Conservation (phyloP, 2,329 filamentous ascomycete genomes). For the Tolypocladium amazonense region DNA sequence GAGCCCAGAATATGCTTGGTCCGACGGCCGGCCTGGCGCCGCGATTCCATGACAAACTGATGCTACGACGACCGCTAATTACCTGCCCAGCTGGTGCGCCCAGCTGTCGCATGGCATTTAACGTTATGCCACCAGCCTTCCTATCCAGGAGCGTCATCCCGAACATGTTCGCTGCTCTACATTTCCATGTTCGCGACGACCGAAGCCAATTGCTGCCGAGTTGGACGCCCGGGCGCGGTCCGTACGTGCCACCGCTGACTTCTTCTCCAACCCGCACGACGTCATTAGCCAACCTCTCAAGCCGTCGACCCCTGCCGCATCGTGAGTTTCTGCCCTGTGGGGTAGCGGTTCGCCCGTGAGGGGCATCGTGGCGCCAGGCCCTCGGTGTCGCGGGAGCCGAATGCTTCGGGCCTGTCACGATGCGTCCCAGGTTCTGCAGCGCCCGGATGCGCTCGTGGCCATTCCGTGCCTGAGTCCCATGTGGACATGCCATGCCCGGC, state of each 20-base stretch:
- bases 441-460: not conserved
- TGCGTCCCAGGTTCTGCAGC: not conserved
- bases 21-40: not conserved
- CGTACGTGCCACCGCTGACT: not conserved
- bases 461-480: not conserved
- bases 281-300: not conserved
- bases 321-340: not conserved
- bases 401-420: not conserved
- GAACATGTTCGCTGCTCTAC: not conserved
- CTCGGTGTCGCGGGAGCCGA: not conserved
- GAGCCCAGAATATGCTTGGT: not conserved
- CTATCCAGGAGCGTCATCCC: not conserved
- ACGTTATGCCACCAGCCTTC: not conserved
- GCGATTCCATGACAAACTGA: constrained; percentile 1
- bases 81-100: not conserved
- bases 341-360: not conserved
- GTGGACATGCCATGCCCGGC: not conserved
- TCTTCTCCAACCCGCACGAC: not conserved
- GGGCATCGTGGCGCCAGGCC: not conserved
- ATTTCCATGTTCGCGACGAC: not conserved
- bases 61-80: not conserved
- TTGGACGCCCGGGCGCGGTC: too few relatives aligned
- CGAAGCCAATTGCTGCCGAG: not conserved
- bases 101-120: not conserved
- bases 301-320: not conserved